These are phyloP conservation scores for Boletus barrowsii DNA, from an alignment of 768 basidiomycete species.

Conservation along the genomic window DNA sequence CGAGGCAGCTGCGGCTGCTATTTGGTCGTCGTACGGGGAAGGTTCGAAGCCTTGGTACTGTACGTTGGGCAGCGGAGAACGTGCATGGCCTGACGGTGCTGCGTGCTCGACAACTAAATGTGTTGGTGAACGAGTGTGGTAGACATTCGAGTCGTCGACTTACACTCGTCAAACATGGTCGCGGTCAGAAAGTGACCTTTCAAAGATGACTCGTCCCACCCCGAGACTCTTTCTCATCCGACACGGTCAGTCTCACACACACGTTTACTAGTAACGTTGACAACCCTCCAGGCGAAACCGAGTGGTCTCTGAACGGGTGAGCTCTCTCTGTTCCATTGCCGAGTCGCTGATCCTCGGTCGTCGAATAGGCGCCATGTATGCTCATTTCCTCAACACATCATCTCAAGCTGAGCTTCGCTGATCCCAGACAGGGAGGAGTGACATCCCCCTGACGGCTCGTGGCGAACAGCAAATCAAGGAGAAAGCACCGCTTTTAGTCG, in stretches of 20 bases:
- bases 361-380: conserved; percentile 58
- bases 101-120: conserved; percentile 83
- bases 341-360: conserved; percentile 4
- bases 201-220: conserved; percentile 42
- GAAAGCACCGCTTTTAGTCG: conserved; percentile 66
- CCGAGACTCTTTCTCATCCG: conserved; percentile 79
- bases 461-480: conserved; percentile 71
- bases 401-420: not conserved
- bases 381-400: conserved; percentile 1
- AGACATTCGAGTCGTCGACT: conserved; percentile 18
- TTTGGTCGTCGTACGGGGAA: conserved; percentile 53
- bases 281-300: conserved; percentile 70
- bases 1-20: conserved; percentile 37
- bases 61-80: conserved; percentile 51
- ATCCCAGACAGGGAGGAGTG: conserved; percentile 74
- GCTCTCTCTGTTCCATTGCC: conserved; percentile 12
- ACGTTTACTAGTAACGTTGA: conserved; percentile 2
- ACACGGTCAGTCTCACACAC: conserved; percentile 52
- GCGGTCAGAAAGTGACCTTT: not conserved
- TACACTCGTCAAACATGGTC: conserved; percentile 68
- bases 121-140: not conserved
- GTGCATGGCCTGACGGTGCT: conserved; percentile 41
- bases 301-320: conserved; percentile 88
- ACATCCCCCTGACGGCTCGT: conserved; percentile 80
- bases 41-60: conserved; percentile 90